Evolutionary conservation across 495 filamentous ascomycete genomes (phyloP), one percentile per base, ranked within the genome.

Genomic region (Penicillium diatomitis): DNA sequence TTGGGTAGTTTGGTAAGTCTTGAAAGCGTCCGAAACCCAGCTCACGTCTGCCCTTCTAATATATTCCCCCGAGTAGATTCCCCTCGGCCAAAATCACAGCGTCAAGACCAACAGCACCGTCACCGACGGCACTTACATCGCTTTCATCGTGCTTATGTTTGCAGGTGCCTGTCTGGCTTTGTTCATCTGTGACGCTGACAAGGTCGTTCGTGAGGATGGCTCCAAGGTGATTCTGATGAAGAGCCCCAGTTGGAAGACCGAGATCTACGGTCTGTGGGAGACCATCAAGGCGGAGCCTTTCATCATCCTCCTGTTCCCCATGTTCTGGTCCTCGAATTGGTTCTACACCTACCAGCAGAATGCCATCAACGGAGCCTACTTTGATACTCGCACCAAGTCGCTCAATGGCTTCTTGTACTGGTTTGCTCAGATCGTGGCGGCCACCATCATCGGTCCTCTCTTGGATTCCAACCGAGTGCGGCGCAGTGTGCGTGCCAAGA

Each of bases 171-270:
- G 72, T 46, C 71, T 95, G 1, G 81, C 86, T 7, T 69, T 67
- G 12, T 63, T 62, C 32, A 57, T 75, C 32, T 69, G 66, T 28
- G 63, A 90, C 54, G 86, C 85, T 41, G 74, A 81, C 47, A 73
- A 79, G 41, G 77, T 96, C 42, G 66, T 87, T 46, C 87, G 90
- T 45, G 62, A 73, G 3, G 90, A 95, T 64, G 88, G 88, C 35
- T 84, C 83, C 32, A 76, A 76, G 39, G 77, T 90, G 54, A 83
- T 90, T 54, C 58, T 89, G 11, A 89, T 88, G 85, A 86, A 90
- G 73, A 82, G 88, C 59, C 88, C 88, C 3, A 83, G 82, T 33
- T 85, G 81, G 79, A 58, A 57, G 44, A 69, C 62, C 41, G 72
- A 75, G 60, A 11, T 75, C 35, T 38, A 66, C 8, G 72, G 72